phyloP scores from a whole-genome alignment of 805 yeast species.

The Ascoidea rubescens region DNA sequence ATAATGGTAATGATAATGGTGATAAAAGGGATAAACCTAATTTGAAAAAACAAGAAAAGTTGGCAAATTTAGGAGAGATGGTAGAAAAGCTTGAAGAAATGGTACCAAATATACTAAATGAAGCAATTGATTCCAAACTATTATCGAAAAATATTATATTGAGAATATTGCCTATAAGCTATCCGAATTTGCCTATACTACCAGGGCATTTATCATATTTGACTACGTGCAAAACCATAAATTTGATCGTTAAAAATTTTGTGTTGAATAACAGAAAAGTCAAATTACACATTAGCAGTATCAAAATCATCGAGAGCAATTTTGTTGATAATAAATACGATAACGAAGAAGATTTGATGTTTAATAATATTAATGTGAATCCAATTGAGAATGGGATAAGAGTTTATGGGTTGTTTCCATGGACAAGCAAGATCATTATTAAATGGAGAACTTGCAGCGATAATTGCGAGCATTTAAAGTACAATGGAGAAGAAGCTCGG shows the following conservation, averaged over 20 bases:
- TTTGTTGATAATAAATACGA: neutral
- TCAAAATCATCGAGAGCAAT: constrained; percentile 14
- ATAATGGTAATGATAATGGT: neutral
- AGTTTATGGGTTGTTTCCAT: constrained; percentile 8
- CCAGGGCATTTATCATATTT: constrained; percentile 42
- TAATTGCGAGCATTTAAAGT: constrained; percentile 33
- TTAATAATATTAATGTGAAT: constrained; percentile 2
- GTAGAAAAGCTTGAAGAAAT: constrained; percentile 30
- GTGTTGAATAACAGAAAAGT: constrained; percentile 30
- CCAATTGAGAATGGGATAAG: constrained; percentile 6
- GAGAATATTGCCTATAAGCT: constrained; percentile 42
- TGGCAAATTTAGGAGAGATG: constrained; percentile 37
- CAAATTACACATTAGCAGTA: constrained; percentile 35
- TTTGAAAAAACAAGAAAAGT: constrained; percentile 1
- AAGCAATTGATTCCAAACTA: constrained; percentile 27
- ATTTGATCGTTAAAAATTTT: constrained; percentile 37
- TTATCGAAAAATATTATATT: constrained; percentile 34
- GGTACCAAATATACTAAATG: constrained; percentile 37
- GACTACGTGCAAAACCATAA: constrained; percentile 42
- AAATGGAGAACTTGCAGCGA: constrained; percentile 46
- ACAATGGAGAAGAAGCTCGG: constrained; percentile 3
- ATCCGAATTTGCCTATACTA: constrained; percentile 39
- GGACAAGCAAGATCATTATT: constrained; percentile 34
- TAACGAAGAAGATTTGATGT: neutral
- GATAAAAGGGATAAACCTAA: too few species aligned